Evolutionary conservation across 257 asterid genomes (phyloP).

Genomic region (Orobanche coerulescens): DNA sequence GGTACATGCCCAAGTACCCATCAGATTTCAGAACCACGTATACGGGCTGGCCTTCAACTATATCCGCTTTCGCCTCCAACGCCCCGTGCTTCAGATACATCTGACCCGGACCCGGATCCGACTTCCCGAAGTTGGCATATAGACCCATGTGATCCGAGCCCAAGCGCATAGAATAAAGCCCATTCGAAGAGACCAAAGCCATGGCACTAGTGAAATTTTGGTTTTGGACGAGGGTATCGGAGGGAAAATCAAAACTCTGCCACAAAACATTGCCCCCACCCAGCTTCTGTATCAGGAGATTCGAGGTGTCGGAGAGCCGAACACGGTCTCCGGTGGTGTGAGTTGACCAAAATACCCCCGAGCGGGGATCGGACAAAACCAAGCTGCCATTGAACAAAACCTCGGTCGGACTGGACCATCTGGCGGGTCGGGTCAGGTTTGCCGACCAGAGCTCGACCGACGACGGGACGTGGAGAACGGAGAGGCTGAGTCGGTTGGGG

Average conservation of each 20-base stretch:
- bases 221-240: constrained; percentile 76
- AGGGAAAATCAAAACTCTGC: constrained; percentile 78
- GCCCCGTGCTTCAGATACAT: constrained; percentile 64
- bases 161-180: constrained; percentile 65
- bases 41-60: constrained; percentile 52
- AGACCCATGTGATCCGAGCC: constrained; percentile 63
- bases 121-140: constrained; percentile 32
- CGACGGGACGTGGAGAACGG: constrained; percentile 60
- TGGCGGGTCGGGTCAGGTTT: constrained; percentile 31
- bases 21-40: constrained; percentile 44
- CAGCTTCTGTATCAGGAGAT: constrained; percentile 38
- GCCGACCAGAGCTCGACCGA: constrained; percentile 60
- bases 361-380: constrained; percentile 45
- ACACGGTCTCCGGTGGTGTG: constrained; percentile 53
- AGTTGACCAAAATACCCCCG: constrained; percentile 83
- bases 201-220: constrained; percentile 65
- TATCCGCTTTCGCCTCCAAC: constrained; percentile 59
- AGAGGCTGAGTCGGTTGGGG: constrained; percentile 37
- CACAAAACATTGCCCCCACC: constrained; percentile 29
- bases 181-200: constrained; percentile 57
- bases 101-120: constrained; percentile 36
- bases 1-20: constrained; percentile 75
- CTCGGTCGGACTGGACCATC: constrained; percentile 51
- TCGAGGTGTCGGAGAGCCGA: constrained; percentile 58
- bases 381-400: constrained; percentile 68